phyloP scores from a whole-genome alignment of 495 filamentous ascomycete genomes.

The Tricharina praecox region DNA sequence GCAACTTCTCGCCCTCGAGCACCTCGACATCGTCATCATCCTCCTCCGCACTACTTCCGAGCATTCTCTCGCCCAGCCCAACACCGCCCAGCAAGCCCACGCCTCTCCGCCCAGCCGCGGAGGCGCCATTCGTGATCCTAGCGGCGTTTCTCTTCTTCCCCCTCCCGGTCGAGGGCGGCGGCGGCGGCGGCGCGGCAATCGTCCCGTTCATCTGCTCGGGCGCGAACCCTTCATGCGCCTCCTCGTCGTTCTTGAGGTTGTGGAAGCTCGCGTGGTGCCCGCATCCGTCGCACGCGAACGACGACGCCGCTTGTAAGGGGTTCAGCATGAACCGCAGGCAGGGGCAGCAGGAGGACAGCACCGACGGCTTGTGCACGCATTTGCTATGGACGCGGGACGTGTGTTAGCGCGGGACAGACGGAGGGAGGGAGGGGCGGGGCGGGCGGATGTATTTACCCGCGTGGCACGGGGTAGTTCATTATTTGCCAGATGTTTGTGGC shows the following conservation, averaged over 20 bases:
- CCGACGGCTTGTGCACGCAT: slow-evolving; percentile 27
- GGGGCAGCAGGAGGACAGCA: slow-evolving; percentile 35
- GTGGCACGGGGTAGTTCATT: slow-evolving; percentile 20
- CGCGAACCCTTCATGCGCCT: slow-evolving; percentile 19
- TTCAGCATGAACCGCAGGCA: slow-evolving; percentile 44
- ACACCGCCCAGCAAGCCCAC: not conserved
- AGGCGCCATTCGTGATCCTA: not conserved
- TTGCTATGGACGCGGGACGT: slow-evolving; percentile 11
- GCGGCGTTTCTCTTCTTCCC: slow-evolving; percentile 1
- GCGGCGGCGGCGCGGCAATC: not conserved
- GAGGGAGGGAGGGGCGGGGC: not conserved
- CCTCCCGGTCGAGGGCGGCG: not conserved
- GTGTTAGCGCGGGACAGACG: not conserved
- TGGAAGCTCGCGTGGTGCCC: slow-evolving; percentile 40
- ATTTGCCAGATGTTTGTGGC: slow-evolving; percentile 26
- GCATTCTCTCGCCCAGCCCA: not conserved
- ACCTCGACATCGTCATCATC: not conserved
- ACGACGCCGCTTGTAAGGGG: slow-evolving; percentile 36
- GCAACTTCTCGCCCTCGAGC: not conserved
- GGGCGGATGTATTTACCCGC: slow-evolving; percentile 6
- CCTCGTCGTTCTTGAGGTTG: slow-evolving; percentile 36
- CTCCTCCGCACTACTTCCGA: not conserved
- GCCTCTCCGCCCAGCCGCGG: not conserved
- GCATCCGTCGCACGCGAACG: slow-evolving; percentile 40
- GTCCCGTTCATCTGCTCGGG: not conserved